Conservation (phyloP, 305 asterid genomes). For the Fraxinus angustifolia region DNA sequence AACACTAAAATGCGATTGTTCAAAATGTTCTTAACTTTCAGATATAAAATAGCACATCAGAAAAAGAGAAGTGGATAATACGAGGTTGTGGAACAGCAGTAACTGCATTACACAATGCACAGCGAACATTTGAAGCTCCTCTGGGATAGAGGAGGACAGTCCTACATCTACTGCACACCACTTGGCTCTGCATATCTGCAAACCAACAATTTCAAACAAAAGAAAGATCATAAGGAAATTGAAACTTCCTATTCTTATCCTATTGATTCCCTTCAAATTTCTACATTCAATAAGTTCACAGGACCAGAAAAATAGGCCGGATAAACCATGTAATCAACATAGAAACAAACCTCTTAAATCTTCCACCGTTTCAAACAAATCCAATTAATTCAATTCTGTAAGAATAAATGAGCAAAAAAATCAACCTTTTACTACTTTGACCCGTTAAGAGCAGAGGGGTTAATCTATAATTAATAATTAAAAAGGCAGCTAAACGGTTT, state of each 20-base stretch:
- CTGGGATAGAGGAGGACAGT: conserved; percentile 42
- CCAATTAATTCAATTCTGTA: neutral
- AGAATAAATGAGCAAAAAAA: neutral
- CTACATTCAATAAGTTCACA: neutral
- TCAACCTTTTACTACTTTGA: neutral
- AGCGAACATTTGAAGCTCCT: conserved; percentile 47
- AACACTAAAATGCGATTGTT: neutral
- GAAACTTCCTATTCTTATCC: neutral
- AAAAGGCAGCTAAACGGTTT: neutral
- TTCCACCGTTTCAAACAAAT: neutral
- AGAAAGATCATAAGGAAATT: neutral
- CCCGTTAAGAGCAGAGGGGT: neutral
- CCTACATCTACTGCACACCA: conserved; percentile 47
- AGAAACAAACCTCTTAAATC: neutral
- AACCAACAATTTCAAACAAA: neutral
- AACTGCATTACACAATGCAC: conserved; percentile 45
- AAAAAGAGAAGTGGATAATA: neutral
- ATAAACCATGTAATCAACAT: neutral
- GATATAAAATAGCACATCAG: neutral
- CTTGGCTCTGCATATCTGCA: conserved; percentile 46
- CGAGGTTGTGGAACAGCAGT: conserved; percentile 39
- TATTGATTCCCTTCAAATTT: neutral
- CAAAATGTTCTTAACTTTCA: neutral
- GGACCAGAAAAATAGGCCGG: neutral
- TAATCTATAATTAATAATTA: no score